Conservation (phyloP, 1,284 basidiomycete species). For the Ceratobasidium sp. region DNA sequence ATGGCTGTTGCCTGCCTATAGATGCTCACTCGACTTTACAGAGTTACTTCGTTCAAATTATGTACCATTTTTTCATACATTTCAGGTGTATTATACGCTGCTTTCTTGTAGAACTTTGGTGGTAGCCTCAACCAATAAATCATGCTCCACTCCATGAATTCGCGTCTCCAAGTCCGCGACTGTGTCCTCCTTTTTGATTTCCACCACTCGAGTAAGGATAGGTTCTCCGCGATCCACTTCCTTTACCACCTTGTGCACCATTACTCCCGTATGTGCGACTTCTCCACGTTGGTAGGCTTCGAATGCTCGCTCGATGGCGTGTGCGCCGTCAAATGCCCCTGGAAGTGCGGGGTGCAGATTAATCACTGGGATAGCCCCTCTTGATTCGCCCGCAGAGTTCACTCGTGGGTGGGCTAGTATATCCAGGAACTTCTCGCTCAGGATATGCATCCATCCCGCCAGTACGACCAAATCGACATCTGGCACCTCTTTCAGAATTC, state of each 20-base stretch:
- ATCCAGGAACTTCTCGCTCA: constrained; percentile 64
- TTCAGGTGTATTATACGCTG: constrained; percentile 24
- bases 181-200: constrained; percentile 77
- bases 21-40: neutral
- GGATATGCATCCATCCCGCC: constrained; percentile 98
- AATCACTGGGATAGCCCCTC: constrained; percentile 81
- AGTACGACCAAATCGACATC: constrained; percentile 89
- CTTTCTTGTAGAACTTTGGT: constrained; percentile 68
- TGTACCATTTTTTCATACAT: constrained; percentile 10
- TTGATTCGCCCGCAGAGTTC: neutral
- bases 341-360: constrained; percentile 97
- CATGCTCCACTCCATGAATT: constrained; percentile 88
- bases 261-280: constrained; percentile 81
- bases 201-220: constrained; percentile 81
- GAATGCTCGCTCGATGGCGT: constrained; percentile 89
- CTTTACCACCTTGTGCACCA: constrained; percentile 94
- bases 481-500: constrained; percentile 62
- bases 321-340: constrained; percentile 91
- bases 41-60: neutral
- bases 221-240: constrained; percentile 95
- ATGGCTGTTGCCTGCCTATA: neutral
- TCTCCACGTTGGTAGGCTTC: constrained; percentile 88
- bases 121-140: constrained; percentile 89
- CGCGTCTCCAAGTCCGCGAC: constrained; percentile 80
- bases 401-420: constrained; percentile 50